Conservation (phyloP, 1,284 basidiomycete genomes). For the Austroboletus niveus region DNA sequence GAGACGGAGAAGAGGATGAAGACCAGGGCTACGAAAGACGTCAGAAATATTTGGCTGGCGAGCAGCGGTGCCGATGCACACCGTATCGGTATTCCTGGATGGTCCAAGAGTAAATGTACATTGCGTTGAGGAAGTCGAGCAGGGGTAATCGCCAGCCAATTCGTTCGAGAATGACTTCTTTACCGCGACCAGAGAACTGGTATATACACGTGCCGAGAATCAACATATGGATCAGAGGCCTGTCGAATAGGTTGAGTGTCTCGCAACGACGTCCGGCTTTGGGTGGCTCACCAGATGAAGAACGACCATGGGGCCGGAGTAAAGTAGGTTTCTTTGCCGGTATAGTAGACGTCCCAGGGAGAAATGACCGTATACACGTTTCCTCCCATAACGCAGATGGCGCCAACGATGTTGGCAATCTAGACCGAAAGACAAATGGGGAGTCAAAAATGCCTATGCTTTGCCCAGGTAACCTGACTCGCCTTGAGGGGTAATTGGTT, state of each 20-base stretch:
- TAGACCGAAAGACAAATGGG: slow-evolving; percentile 22
- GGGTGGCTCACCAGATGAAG: slow-evolving; percentile 63
- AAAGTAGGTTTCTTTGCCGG: slow-evolving; percentile 83
- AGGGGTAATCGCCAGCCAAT: slow-evolving; percentile 89
- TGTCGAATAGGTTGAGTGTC: slow-evolving; percentile 25
- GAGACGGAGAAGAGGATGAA: slow-evolving; percentile 82
- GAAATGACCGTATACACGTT: slow-evolving; percentile 84
- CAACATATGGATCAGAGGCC: slow-evolving; percentile 82
- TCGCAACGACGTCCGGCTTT: slow-evolving; percentile 2
- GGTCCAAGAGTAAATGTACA: slow-evolving; percentile 84
- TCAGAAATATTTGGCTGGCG: not conserved
- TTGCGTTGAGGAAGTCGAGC: slow-evolving; percentile 79
- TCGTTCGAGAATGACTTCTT: slow-evolving; percentile 78
- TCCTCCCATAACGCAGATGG: slow-evolving; percentile 77
- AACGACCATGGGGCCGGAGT: slow-evolving; percentile 89
- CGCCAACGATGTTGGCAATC: slow-evolving; percentile 78
- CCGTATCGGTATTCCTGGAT: slow-evolving; percentile 70
- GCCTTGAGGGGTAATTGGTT: slow-evolving; percentile 30
- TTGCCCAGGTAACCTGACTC: not conserved
- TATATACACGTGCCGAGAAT: slow-evolving; percentile 87
- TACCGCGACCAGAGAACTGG: slow-evolving; percentile 82
- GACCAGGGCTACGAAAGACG: slow-evolving; percentile 62
- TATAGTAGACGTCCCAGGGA: slow-evolving; percentile 64
- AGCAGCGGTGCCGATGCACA: slow-evolving; percentile 20
- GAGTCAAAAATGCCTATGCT: slow-evolving; percentile 4